Conservation (phyloP, 2,329 filamentous ascomycete species). For the Colletotrichum sp. region DNA sequence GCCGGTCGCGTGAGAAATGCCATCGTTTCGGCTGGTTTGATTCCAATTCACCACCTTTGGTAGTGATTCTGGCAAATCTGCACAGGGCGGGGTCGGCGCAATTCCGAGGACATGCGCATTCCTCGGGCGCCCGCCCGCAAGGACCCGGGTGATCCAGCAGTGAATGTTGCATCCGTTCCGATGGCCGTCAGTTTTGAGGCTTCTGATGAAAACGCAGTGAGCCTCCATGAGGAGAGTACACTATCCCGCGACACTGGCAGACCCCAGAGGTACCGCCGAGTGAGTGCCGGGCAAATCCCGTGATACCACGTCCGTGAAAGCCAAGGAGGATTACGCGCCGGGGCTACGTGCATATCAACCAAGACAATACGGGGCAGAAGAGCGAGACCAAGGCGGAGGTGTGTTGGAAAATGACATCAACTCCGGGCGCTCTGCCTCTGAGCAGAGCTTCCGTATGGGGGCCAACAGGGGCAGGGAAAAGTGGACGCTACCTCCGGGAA, state of each 20-base stretch:
- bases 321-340: not conserved
- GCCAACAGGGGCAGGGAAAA: slow-evolving; percentile 12
- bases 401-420: slow-evolving; percentile 21
- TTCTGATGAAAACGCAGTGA: not conserved
- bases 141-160: not conserved
- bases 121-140: not conserved
- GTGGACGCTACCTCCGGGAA: slow-evolving; percentile 9
- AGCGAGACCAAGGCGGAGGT: slow-evolving; percentile 16
- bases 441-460: slow-evolving; percentile 9
- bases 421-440: slow-evolving; percentile 6
- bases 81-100: not conserved
- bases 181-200: not conserved
- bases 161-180: not conserved
- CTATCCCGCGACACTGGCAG: not conserved
- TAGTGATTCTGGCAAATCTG: not conserved
- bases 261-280: not conserved
- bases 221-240: not conserved
- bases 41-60: slow-evolving; percentile 6
- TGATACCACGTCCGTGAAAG: not conserved
- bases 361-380: slow-evolving; percentile 8
- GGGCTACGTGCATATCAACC: not conserved
- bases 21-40: slow-evolving; percentile 19
- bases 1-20: slow-evolving; percentile 7
- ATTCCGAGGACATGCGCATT: not conserved
- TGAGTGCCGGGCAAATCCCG: slow-evolving; percentile 1